Evolutionary conservation across 148 eudicot species (phyloP), one percentile per base, ranked within the genome.

Genomic region (Dysphania ambrosioides): DNA sequence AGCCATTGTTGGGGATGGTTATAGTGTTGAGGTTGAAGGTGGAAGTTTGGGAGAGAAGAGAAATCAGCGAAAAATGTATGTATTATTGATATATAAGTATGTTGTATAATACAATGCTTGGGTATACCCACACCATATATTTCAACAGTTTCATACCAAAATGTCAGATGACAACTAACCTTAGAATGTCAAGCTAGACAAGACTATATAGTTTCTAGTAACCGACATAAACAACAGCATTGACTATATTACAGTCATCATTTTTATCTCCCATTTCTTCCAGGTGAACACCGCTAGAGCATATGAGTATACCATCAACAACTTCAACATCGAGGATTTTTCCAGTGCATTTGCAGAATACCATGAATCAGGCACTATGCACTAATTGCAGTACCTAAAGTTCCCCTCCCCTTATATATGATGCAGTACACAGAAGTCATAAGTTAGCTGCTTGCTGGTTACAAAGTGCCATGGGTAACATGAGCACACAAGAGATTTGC

Each of bases 221-320:
- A 56, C 97, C 98, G 70, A 95, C 93, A 79, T 95, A 95, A 69
- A 95, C 97, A 60, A 97, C 98, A 18, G 98, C 98, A 83, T 95
- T 95, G 59, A 95, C 98, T 70, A 95, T 92, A 84, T 90, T 92
- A 78, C 97, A 92, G 58, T 95, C 93, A 15, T 90, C 97, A 72
- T 90, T 92, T 77, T 90, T 92, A 80, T 95, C 96, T 75, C 98
- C 98, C 97, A 95, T 92, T 82, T 95, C 98, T 84, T 95, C 97
- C 40, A 95, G 97, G 72, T 74, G 93, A 60, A 95, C 97, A 69
- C 98, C 98, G 40, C 98, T 95, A 8, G 98, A 95, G 90, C 98
- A 95, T 83, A 95, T 87, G 51, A 95, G 87, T 66, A 97, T 96
- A 38, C 98, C 97, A 76, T 95, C 93, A 57, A 88, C 98, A 60